Conservation (phyloP, 768 basidiomycete genomes). For the Coprinellus micaceus region DNA sequence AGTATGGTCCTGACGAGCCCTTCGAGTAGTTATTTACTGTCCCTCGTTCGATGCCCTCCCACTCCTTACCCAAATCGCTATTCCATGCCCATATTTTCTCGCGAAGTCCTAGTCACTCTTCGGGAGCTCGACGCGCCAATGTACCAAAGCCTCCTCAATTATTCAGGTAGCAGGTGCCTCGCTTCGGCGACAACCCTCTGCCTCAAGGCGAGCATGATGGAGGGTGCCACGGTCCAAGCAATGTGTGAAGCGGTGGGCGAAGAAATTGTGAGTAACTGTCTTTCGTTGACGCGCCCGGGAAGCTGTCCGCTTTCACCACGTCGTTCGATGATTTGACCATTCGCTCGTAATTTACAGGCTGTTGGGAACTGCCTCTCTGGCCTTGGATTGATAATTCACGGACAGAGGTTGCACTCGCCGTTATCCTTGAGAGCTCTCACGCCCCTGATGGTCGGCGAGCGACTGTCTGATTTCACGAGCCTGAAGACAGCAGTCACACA, state of each 20-base stretch:
- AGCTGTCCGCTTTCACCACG: too few relatives aligned
- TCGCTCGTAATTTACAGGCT: background rate
- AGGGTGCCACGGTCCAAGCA: background rate
- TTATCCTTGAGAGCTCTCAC: too few relatives aligned
- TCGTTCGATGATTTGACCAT: too few relatives aligned
- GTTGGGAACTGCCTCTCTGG: background rate
- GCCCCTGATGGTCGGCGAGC: too few relatives aligned
- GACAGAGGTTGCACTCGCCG: too few relatives aligned
- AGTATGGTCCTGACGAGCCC: too few relatives aligned
- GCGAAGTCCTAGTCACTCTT: background rate
- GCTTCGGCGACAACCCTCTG: background rate
- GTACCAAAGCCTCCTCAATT: background rate
- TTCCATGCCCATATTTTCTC: background rate
- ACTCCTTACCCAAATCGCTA: background rate
- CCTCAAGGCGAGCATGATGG: background rate
- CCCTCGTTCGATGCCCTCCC: too few relatives aligned
- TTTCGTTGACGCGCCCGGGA: background rate
- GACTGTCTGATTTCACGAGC: too few relatives aligned
- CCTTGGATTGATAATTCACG: background rate
- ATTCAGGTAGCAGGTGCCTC: background rate
- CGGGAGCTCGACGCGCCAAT: too few relatives aligned
- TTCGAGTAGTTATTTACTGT: too few relatives aligned
- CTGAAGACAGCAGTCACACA: too few relatives aligned
- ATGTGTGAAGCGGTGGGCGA: background rate
- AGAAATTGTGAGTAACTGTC: background rate